Base-by-base conservation (phyloP, 2,329 filamentous ascomycete genomes). In the Bipolaris sorokiniana region DNA sequence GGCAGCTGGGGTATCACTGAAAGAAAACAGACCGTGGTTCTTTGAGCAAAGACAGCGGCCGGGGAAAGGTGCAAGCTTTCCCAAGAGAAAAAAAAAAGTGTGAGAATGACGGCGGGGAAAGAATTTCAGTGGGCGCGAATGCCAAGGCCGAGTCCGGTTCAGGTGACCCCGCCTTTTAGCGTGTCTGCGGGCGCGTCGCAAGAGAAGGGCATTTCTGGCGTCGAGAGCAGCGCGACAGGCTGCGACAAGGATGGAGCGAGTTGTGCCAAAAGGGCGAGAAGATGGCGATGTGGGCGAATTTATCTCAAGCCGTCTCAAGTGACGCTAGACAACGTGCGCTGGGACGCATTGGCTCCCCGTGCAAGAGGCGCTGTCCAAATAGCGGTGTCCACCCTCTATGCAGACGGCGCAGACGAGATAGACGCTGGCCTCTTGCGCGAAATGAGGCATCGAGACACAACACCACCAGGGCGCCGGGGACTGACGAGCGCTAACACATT, bases 21-120 rank as follows among this genome's bases (percentile, higher is more conserved):
- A 72, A 51, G 65, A 68, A 67, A 73, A 16, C 56, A 70, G 73
- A 73, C 75, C 69, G 67, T 66, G 70, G 71, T 69, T 65, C 58
- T 65, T 65, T 51, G 55, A 51, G 45, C 54, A 54, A 60, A 60
- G 67, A 66, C 68, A 70, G 67, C 80, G 82, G 83, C 83, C 83
- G 84, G 84, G 84, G 82, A 81, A 83, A 84, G 83, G 81, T 51
- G 61, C 55, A 62, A 61, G 73, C 76, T 79, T 81, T 81, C 79
- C 79, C 79, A 77, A 80, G 79, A 75, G 79, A 68, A 76, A 75
- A 73, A 40, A 78, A 63, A 59, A 59, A 47, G 50, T 54, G 45
- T 36, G 46, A 48, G 54, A 52, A 49, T 61, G 59, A 64, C 60
- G 66, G 57, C 54, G 52, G 44, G 23, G 49, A 58, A 61, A 67